Evolutionary conservation across 176 grass and related monocot genomes (phyloP).

Genomic region (Hordeum vulgare): DNA sequence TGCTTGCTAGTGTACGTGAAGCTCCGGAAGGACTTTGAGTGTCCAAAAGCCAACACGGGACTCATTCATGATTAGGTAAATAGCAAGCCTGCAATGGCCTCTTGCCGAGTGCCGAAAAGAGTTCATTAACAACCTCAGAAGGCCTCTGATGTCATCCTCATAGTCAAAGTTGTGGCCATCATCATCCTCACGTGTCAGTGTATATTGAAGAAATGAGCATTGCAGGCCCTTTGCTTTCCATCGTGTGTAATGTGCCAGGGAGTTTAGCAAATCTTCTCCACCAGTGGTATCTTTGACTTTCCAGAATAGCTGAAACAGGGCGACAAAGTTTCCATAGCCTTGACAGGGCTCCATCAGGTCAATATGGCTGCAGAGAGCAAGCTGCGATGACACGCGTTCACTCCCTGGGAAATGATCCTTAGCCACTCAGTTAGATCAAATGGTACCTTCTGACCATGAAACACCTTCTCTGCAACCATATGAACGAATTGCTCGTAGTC

Average conservation of each 20-base stretch:
- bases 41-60: no score
- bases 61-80: not conserved
- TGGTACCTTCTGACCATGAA: not conserved
- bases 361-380: not conserved
- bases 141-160: not conserved
- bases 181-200: no score
- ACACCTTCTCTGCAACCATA: not conserved
- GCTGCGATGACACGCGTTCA: not conserved
- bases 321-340: not conserved
- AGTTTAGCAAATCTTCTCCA: not conserved
- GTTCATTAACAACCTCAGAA: not conserved
- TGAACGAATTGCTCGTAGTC: no score
- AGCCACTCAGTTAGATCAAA: not conserved
- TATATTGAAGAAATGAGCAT: not conserved
- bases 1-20: no score
- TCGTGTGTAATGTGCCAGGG: not conserved
- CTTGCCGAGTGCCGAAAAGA: not conserved
- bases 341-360: not conserved
- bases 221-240: not conserved
- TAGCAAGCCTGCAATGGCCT: not conserved
- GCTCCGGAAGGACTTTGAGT: no score
- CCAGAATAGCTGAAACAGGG: not conserved
- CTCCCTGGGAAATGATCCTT: not conserved
- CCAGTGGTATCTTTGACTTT: not conserved
- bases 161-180: no score